Conservation (phyloP, 768 basidiomycete genomes). For the Leccinum uliginosum region DNA sequence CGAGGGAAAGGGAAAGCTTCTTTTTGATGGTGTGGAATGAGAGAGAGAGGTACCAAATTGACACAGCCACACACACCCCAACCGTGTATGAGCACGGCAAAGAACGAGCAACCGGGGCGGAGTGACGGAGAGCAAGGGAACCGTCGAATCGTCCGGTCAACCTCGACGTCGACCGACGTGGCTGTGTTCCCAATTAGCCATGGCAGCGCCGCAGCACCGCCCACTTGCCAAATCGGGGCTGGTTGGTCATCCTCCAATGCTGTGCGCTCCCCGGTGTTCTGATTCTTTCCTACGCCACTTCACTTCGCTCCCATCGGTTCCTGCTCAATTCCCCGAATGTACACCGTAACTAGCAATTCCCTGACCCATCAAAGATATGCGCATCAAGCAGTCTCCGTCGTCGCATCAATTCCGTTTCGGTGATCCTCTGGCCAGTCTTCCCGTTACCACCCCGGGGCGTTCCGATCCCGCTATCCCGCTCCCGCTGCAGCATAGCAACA, state of each 20-base stretch:
- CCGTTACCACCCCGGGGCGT: constrained; percentile 31
- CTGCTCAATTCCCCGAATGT: neutral
- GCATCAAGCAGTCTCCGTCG: constrained; percentile 73
- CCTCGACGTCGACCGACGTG: constrained; percentile 29
- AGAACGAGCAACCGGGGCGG: constrained; percentile 12
- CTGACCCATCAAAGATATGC: constrained; percentile 49
- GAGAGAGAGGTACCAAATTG: neutral
- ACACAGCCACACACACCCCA: constrained; percentile 28
- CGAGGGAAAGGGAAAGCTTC: constrained; percentile 33
- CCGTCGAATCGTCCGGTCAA: neutral
- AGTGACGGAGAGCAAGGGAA: neutral
- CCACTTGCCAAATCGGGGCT: constrained; percentile 13
- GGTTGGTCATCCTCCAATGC: constrained; percentile 22
- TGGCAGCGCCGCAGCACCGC: constrained; percentile 34
- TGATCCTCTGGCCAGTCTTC: constrained; percentile 62
- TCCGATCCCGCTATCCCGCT: constrained; percentile 26
- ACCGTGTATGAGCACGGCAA: too few species aligned
- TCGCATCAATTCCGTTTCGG: constrained; percentile 75
- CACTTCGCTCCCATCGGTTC: constrained; percentile 5
- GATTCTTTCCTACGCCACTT: neutral
- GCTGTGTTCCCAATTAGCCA: constrained; percentile 32
- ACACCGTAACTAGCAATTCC: constrained; percentile 1
- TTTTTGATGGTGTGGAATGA: constrained; percentile 26
- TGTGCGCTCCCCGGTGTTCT: constrained; percentile 13
- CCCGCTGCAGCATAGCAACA: constrained; percentile 5